Conservation (phyloP, 2,329 filamentous ascomycete species). For the Fusarium xyrophilum region DNA sequence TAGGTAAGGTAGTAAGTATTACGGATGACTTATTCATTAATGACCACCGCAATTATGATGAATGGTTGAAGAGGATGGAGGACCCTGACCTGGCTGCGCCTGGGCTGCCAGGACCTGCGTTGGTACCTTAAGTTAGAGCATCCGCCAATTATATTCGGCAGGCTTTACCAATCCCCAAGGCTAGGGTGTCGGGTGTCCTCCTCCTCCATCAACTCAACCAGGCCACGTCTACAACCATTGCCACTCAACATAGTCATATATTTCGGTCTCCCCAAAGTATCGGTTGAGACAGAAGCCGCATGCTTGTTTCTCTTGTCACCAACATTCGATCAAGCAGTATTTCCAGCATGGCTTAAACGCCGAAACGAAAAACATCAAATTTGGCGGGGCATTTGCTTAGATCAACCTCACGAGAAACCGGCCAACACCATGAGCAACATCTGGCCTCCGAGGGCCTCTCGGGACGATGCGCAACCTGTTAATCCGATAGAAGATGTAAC, state of each 20-base stretch:
- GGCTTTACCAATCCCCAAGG: slow-evolving; percentile 23
- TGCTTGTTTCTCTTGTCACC: not conserved
- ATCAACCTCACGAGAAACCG: slow-evolving; percentile 26
- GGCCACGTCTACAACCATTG: slow-evolving; percentile 23
- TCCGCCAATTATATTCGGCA: slow-evolving; percentile 36
- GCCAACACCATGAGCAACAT: slow-evolving; percentile 53
- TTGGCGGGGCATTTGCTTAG: slow-evolving; percentile 38
- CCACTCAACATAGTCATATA: slow-evolving; percentile 12
- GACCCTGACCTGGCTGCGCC: not conserved
- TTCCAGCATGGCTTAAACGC: slow-evolving; percentile 26
- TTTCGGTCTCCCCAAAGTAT: not conserved
- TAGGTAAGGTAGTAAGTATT: not conserved
- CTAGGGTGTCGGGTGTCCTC: slow-evolving; percentile 7
- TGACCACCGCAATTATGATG: slow-evolving; percentile 1
- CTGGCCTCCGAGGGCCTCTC: slow-evolving; percentile 50
- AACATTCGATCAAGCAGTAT: slow-evolving; percentile 4
- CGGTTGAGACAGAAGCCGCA: not conserved
- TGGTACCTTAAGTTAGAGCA: not conserved
- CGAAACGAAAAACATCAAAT: slow-evolving; percentile 21
- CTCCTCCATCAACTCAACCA: slow-evolving; percentile 5
- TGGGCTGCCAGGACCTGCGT: not conserved
- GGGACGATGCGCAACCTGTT: slow-evolving; percentile 42
- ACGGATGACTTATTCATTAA: not conserved
- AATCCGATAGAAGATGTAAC: slow-evolving; percentile 49
- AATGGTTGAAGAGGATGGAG: not conserved